Evolutionary conservation across 768 basidiomycete species (phyloP), one percentile per base, ranked within the genome.

Genomic region (Suillus sp.): DNA sequence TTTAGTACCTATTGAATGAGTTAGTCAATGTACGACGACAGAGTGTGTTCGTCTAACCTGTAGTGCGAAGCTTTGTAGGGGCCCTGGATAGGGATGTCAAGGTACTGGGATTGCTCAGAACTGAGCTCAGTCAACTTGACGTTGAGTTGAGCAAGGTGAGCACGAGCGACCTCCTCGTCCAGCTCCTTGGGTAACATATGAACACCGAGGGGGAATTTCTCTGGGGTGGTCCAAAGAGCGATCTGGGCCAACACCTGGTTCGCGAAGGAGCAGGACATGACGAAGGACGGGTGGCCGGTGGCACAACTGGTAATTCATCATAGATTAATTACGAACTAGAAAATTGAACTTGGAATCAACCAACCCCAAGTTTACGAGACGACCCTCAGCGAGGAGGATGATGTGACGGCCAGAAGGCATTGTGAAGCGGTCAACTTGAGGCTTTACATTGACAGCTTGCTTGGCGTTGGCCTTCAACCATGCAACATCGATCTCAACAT

Each of bases 191-290:
- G 97, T 57, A 99, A 84, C 81, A 99, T 96, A 86, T 99, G 96
- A 35, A 99, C 96, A 66, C 97, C 97, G 70, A 99, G 85, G 57
- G 92, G 91, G 88, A 98, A 99, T 74, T 90, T 88, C 78, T 89
- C 88, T 38, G 90, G 87, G 67, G 88, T 92, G 50, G 93, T 96
- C 95, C 95, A 99, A 75, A 99, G 89, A 27, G 95, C 96, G 73
- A 99, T 98, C 81, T 97, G 96, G 35, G 96, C 96, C 71, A 99
- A 85, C 66, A 95, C 93, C 80, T 99, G 97, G 86, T 99, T 99
- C 75, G 94, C 80, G 84, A 99, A 99, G 48, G 97, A 99, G 84
- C 96, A 99, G 20, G 96, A 99, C 97, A 99, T 99, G 81, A 99
- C 97, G 79, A 96, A 98, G 50, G 96, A 99, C 40, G 97, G 96